Conservation (phyloP, 768 basidiomycete species). For the Russula foetens region DNA sequence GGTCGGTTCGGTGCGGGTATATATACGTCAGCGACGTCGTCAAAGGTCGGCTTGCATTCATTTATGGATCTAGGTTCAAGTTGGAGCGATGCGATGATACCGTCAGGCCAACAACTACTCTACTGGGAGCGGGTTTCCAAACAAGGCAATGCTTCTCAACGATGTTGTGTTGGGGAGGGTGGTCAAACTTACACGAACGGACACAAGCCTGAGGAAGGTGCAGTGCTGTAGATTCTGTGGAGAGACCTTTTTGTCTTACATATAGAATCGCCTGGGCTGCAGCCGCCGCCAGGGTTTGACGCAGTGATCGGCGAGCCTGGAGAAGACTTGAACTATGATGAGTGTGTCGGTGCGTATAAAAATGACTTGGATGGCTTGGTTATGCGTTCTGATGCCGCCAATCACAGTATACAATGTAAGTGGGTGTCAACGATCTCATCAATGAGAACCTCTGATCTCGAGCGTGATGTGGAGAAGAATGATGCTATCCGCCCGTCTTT, state of each 20-base stretch:
- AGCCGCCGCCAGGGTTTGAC: conserved; percentile 23
- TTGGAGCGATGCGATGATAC: background rate
- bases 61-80: background rate
- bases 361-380: background rate
- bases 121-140: conserved; percentile 7
- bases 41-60: conserved; percentile 17
- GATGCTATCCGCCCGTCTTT: conserved; percentile 23
- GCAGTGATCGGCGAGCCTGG: conserved; percentile 24
- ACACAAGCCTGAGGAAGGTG: conserved; percentile 21
- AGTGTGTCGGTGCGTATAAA: conserved; percentile 22
- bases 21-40: conserved; percentile 26
- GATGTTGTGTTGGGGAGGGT: conserved; percentile 23
- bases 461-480: conserved; percentile 15
- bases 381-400: background rate
- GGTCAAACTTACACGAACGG: conserved; percentile 10
- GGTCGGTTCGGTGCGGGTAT: conserved; percentile 24
- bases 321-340: conserved; percentile 24
- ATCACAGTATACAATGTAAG: conserved; percentile 19
- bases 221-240: background rate
- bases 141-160: conserved; percentile 22
- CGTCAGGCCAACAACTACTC: conserved; percentile 23
- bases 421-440: background rate
- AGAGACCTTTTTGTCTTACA: background rate
- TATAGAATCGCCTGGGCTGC: background rate
- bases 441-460: conserved; percentile 1